Evolutionary conservation across 371 early-diverging fungal genomes (phyloP).

Genomic region (Vavraia culicis): DNA sequence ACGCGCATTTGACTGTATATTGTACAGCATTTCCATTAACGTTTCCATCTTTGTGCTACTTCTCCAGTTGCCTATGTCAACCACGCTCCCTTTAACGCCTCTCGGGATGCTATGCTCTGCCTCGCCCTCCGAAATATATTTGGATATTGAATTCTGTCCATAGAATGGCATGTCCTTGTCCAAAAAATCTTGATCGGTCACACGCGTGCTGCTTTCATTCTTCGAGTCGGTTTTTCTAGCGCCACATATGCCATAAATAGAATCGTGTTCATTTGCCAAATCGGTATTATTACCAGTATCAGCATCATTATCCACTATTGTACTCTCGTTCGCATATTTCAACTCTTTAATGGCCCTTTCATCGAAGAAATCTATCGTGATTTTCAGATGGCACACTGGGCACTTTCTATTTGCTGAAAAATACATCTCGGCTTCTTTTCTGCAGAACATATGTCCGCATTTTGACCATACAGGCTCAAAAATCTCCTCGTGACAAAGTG

Average conservation of each 20-base stretch:
- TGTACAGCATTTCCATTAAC: conserved; percentile 61
- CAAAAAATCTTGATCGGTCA: no score
- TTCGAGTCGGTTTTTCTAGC: no score
- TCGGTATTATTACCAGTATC: conserved; percentile 40
- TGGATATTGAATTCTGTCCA: no score
- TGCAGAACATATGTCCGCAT: conserved; percentile 70
- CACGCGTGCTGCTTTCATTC: no score
- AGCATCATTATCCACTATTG: no score
- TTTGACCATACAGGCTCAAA: conserved; percentile 64
- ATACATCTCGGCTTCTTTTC: conserved; percentile 42
- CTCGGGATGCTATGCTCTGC: no score
- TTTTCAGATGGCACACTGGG: conserved; percentile 56
- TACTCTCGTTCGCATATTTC: no score
- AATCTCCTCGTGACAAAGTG: conserved; percentile 63
- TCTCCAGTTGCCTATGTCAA: conserved; percentile 17
- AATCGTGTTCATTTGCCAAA: conserved; percentile 47
- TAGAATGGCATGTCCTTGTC: no score
- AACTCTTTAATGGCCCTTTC: no score
- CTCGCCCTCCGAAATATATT: no score
- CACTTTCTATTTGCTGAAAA: conserved; percentile 47
- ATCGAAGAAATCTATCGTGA: conserved; percentile 46
- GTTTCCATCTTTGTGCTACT: conserved; percentile 60
- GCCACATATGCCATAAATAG: neutral
- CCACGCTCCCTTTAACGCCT: no score
- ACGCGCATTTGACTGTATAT: conserved; percentile 47